phyloP scores from a whole-genome alignment of 2,329 filamentous ascomycete genomes.

The Tricladium varicosporioides region DNA sequence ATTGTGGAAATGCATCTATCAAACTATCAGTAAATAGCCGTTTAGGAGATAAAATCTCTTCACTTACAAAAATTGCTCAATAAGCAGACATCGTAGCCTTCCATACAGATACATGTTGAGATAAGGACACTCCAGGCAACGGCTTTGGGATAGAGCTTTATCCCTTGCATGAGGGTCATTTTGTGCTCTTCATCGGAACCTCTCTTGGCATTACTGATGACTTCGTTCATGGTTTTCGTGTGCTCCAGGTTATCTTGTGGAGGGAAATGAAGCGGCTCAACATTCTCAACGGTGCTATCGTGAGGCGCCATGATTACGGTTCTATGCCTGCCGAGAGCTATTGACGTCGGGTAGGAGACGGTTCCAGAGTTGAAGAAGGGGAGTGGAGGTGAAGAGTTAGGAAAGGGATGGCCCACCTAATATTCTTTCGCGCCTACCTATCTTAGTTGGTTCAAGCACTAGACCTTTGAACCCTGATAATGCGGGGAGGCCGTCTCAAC shows the following conservation, averaged over 20 bases:
- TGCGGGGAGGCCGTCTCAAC: too few relatives aligned
- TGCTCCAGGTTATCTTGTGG: conserved; percentile 24
- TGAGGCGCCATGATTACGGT: too few relatives aligned
- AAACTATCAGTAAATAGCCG: too few relatives aligned
- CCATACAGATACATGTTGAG: conserved; percentile 90
- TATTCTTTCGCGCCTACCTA: too few relatives aligned
- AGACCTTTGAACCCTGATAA: too few relatives aligned
- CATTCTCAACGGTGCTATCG: not conserved
- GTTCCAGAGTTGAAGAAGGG: too few relatives aligned
- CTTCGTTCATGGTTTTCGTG: conserved; percentile 26
- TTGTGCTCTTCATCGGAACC: conserved; percentile 62
- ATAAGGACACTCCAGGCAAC: conserved; percentile 81
- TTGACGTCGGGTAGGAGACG: too few relatives aligned
- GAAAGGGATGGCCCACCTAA: too few relatives aligned
- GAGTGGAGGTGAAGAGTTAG: too few relatives aligned
- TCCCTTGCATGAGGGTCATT: conserved; percentile 73
- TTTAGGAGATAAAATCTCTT: not conserved
- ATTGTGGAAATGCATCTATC: conserved; percentile 30
- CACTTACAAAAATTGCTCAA: conserved; percentile 31
- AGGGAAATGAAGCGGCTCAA: conserved; percentile 23
- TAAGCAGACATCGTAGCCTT: conserved; percentile 72
- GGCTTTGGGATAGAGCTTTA: conserved; percentile 83
- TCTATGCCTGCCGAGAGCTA: too few relatives aligned
- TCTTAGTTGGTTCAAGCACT: too few relatives aligned
- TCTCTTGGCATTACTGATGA: conserved; percentile 42